A percentile compares a stretch with the other conserved stretches of the same genome.
Conservation (phyloP, 2,329 filamentous ascomycete species). For the Fusarium subtropicale region DNA sequence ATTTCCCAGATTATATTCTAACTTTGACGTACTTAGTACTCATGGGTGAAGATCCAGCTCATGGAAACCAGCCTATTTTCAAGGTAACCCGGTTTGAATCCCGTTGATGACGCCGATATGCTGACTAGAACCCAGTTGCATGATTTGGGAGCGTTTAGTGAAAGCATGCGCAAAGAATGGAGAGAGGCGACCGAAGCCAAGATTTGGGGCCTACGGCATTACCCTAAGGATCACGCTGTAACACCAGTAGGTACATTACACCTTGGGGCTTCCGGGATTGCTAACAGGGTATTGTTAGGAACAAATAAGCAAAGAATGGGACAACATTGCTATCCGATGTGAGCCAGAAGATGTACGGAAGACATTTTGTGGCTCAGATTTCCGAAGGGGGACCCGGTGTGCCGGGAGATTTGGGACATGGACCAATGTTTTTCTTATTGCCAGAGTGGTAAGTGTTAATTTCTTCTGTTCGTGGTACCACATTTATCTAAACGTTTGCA, state of each 20-base stretch:
- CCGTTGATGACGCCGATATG: no score
- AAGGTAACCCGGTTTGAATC: constrained; percentile 36
- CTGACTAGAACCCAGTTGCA: constrained; percentile 42
- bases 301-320: constrained; percentile 45
- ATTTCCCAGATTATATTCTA: not conserved
- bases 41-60: constrained; percentile 18
- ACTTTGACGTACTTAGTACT: constrained; percentile 39
- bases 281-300: constrained; percentile 40
- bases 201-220: constrained; percentile 37
- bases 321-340: constrained; percentile 20
- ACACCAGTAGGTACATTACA: constrained; percentile 41
- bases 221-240: constrained; percentile 37
- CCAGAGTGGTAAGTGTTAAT: constrained; percentile 41
- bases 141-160: constrained; percentile 46
- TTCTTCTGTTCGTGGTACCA: no score
- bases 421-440: constrained; percentile 49
- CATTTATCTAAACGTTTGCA: constrained; percentile 26
- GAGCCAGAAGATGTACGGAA: not conserved
- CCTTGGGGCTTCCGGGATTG: not conserved
- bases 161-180: constrained; percentile 39
- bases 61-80: constrained; percentile 41
- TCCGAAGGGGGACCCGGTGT: constrained; percentile 14
- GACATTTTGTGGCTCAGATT: constrained; percentile 26
- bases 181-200: not conserved
- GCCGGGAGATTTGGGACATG: constrained; percentile 48